phyloP scores from a whole-genome alignment of 768 basidiomycete species.

The Chalciporus chontae region DNA sequence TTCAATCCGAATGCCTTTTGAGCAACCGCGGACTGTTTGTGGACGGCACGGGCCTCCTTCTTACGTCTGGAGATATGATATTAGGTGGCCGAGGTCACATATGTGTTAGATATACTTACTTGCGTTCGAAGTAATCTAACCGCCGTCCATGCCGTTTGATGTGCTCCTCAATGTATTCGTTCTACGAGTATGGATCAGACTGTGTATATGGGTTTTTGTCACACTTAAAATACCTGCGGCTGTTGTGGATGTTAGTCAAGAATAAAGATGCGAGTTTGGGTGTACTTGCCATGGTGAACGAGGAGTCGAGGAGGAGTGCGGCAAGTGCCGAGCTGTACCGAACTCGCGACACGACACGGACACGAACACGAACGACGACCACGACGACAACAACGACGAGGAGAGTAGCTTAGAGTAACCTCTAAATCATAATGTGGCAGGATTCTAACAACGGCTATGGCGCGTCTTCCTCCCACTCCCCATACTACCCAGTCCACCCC shows the following conservation, averaged over 20 bases:
- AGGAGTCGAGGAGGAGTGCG: conserved; percentile 9
- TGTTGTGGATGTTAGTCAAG: conserved; percentile 28
- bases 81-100: neutral
- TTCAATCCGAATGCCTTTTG: conserved; percentile 96
- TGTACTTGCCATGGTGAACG: conserved; percentile 28
- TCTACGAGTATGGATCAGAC: conserved; percentile 45
- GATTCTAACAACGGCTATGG: conserved; percentile 57
- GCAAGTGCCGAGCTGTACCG: conserved; percentile 31
- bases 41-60: conserved; percentile 72
- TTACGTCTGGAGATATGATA: conserved; percentile 56
- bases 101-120: conserved; percentile 47
- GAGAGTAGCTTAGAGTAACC: too few relatives aligned
- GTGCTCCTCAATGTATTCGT: conserved; percentile 99
- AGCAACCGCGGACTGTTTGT: conserved; percentile 75
- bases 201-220: neutral
- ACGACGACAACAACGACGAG: neutral
- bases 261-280: neutral
- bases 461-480: conserved; percentile 53
- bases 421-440: conserved; percentile 69
- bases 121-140: conserved; percentile 93
- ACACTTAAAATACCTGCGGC: conserved; percentile 56
- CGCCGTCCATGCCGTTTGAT: conserved; percentile 96
- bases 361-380: conserved; percentile 18
- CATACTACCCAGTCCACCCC: conserved; percentile 48
- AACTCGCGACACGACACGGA: conserved; percentile 2